Base-by-base conservation (phyloP, 2,329 filamentous ascomycete genomes). In the Aphanoascus verrucosus region DNA sequence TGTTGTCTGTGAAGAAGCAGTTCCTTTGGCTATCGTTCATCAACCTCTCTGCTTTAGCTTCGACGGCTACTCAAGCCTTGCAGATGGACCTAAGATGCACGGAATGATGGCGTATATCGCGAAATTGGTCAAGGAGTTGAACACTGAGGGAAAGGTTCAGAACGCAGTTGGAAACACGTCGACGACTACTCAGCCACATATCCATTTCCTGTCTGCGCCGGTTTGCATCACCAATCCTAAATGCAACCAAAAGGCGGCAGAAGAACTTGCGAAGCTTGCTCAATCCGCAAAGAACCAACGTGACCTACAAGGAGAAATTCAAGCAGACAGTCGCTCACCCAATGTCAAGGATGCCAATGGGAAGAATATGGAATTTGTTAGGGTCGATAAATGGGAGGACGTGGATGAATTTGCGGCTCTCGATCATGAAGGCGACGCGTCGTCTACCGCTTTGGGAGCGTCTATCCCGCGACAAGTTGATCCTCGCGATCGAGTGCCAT, bases 151-250 rank as follows among this genome's bases (percentile, higher is more conserved):
- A 15, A 58, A 53, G 44, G 44, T 56, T 20, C 45, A 37, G 28
- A 32, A 42, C 28, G 58, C 58, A 12, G 45, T 59, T 50, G 58
- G 58, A 23, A 52, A 52, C 46, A 43, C 15, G 19, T 49, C 48
- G 20, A 48, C 32, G 31, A 47, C 19, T 31, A 40, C 31, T 31
- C 11, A 40, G 20, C 46, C 51, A 12, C 48, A 56, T 38, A 49
- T 59, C 28, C 53, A 59, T 50, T 50, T 44, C 17, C 41, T 59
- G 2, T 56, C 56, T 9, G 58, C 55, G 17, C 56, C 58, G 2
- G 42, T 59, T 7, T 59, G 58, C 34, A 46, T 34, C 5, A n/a
- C 49, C n/a, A 50, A 53, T 15, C 35, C 37, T 11, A 34, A 42
- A n/a, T 59, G 58, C 32, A 46, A 40, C 7, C 32, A 42, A 15